Conservation (phyloP, 148 eudicot species). For the Vaccinium darrowii region DNA sequence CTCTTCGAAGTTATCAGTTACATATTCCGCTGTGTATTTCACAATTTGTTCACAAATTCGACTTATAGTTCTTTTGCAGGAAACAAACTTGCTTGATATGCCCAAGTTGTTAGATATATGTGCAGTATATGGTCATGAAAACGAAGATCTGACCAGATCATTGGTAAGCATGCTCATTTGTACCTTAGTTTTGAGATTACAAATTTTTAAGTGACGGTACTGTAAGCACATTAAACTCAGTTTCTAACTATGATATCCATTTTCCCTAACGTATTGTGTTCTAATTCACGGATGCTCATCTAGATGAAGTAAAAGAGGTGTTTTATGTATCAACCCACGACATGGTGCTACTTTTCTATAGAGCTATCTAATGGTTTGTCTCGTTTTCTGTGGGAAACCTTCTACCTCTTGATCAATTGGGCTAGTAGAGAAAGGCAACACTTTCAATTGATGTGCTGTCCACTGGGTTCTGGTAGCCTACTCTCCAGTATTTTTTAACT, state of each 20-base stretch:
- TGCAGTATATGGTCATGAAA: slow-evolving; percentile 89
- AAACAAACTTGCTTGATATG: slow-evolving; percentile 79
- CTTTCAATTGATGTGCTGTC: background rate
- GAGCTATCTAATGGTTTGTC: background rate
- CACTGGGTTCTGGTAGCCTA: background rate
- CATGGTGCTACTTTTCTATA: background rate
- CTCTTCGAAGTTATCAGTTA: too few species aligned
- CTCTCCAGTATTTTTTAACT: background rate
- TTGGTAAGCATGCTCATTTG: slow-evolving; percentile 50
- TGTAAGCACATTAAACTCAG: background rate
- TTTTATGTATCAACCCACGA: background rate
- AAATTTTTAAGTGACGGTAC: background rate
- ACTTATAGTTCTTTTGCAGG: slow-evolving; percentile 93
- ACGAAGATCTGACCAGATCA: slow-evolving; percentile 64
- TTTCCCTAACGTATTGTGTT: background rate
- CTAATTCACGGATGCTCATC: background rate
- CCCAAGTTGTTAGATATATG: slow-evolving; percentile 88
- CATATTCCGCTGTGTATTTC: background rate
- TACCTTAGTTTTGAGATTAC: background rate
- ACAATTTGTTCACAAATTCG: slow-evolving; percentile 39
- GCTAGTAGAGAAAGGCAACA: background rate
- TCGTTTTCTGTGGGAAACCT: background rate
- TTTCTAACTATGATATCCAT: background rate
- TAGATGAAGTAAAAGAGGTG: background rate
- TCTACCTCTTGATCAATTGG: background rate